A percentile compares a stretch with the other conserved stretches of the same genome.
These are phyloP conservation scores for Flaveria ramosissima DNA, from an alignment of 129 eudicot species.

Conservation along the genomic window DNA sequence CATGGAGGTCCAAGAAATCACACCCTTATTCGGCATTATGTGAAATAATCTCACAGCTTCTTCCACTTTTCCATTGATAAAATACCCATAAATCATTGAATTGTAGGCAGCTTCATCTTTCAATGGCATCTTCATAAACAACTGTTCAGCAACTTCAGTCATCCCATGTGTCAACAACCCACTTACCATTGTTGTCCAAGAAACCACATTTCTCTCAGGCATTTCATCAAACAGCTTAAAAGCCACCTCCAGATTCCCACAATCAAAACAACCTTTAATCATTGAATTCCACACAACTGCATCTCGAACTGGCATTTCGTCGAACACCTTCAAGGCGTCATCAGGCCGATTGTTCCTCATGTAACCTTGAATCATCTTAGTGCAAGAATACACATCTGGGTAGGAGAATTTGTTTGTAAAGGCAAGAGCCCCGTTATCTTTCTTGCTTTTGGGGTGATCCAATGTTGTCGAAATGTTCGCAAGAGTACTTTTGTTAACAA, in stretches of 20 bases:
- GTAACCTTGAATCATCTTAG: constrained; percentile 50
- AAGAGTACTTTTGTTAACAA: not conserved
- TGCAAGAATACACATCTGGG: constrained; percentile 56
- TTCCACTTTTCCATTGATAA: constrained; percentile 49
- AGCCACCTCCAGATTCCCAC: constrained; percentile 55
- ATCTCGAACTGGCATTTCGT: constrained; percentile 60
- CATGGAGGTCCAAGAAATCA: constrained; percentile 82
- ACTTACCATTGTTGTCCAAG: constrained; percentile 77
- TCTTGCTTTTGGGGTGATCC: constrained; percentile 35
- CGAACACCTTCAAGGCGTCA: constrained; percentile 77
- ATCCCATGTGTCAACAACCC: constrained; percentile 53
- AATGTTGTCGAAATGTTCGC: no score
- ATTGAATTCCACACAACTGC: constrained; percentile 65
- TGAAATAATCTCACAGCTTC: constrained; percentile 63
- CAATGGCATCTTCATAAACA: constrained; percentile 62
- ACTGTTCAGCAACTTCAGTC: constrained; percentile 47
- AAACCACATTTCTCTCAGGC: constrained; percentile 62
- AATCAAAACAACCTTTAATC: constrained; percentile 74
- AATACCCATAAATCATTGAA: constrained; percentile 72
- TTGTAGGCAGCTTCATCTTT: constrained; percentile 81
- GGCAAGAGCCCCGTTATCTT: constrained; percentile 32
- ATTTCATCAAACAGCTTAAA: constrained; percentile 58
- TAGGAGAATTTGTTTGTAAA: constrained; percentile 29
- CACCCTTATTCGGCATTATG: constrained; percentile 59
- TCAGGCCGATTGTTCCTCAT: constrained; percentile 36